These are phyloP conservation scores for Ramularia endophylla DNA, from an alignment of 2,329 filamentous ascomycete species.

Conservation along the genomic window DNA sequence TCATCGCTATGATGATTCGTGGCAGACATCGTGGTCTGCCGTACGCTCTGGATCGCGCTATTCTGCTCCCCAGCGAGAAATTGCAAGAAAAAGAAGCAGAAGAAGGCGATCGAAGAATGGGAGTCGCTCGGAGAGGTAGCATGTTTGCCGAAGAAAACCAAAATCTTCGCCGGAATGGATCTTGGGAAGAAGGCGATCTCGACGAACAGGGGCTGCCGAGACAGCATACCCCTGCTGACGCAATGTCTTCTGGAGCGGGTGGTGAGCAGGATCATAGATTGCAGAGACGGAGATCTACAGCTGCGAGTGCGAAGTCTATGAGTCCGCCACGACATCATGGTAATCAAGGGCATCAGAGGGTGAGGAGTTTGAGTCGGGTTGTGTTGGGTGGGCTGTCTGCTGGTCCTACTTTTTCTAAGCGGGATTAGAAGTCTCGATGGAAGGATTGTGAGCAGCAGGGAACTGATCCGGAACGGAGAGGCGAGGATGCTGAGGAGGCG, in stretches of 20 bases:
- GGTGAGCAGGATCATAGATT: conserved; percentile 12
- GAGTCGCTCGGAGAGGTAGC: conserved; percentile 19
- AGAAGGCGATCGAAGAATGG: conserved; percentile 28
- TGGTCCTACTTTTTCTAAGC: conserved; percentile 26
- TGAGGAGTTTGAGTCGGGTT: conserved; percentile 22
- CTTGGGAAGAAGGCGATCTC: conserved; percentile 23
- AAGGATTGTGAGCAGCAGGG: too few relatives aligned
- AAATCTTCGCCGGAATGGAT: conserved; percentile 9
- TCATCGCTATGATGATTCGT: conserved; percentile 62
- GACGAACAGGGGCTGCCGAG: conserved; percentile 24
- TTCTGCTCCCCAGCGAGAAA: conserved; percentile 61
- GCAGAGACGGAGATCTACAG: conserved; percentile 12
- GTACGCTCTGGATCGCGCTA: conserved; percentile 63
- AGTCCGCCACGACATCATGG: too few relatives aligned
- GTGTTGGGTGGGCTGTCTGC: conserved; percentile 23
- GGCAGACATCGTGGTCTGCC: conserved; percentile 60
- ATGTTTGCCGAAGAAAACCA: conserved; percentile 17
- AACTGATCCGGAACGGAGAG: too few relatives aligned
- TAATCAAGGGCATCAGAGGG: conserved; percentile 14
- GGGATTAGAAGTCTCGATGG: conserved; percentile 11
- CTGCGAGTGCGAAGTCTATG: conserved; percentile 9
- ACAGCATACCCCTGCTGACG: conserved; percentile 17
- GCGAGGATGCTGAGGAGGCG: too few relatives aligned
- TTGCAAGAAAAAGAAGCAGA: conserved; percentile 55
- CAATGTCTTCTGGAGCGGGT: conserved; percentile 16